Evolutionary conservation across 306 rosid genomes (phyloP).

Genomic region (Vigna angularis): DNA sequence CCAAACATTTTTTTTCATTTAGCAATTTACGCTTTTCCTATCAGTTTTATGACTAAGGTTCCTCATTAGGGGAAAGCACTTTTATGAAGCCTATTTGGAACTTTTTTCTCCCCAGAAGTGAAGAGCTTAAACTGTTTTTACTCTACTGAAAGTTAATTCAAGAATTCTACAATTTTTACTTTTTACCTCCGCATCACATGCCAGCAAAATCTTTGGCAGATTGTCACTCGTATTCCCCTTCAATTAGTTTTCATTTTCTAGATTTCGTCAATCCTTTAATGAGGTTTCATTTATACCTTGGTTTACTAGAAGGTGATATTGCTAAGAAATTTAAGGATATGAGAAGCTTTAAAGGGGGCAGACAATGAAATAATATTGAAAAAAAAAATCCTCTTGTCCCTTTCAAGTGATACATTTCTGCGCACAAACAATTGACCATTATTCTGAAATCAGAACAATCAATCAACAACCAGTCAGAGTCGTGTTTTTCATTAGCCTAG

Average conservation of each 20-base stretch:
- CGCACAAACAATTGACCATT: background rate
- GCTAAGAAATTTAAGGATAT: slow-evolving; percentile 13
- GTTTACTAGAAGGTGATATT: background rate
- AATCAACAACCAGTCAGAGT: background rate
- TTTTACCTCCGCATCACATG: background rate
- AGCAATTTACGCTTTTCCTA: background rate
- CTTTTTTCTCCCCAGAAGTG: background rate
- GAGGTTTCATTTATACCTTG: slow-evolving; percentile 5
- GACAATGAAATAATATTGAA: slow-evolving; percentile 11
- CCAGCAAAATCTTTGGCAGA: background rate
- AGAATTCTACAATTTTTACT: background rate
- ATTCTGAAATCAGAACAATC: slow-evolving; percentile 3
- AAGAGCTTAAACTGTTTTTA: background rate
- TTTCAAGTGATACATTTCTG: background rate
- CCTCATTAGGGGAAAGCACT: background rate
- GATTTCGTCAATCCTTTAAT: background rate
- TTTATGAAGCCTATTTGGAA: background rate
- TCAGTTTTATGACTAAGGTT: slow-evolving; percentile 20
- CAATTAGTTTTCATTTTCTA: background rate
- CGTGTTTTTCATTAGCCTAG: background rate
- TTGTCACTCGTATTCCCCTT: background rate
- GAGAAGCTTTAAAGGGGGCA: background rate
- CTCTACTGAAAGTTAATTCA: background rate
- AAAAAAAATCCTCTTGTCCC: background rate
- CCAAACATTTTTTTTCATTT: slow-evolving; percentile 27